Base-by-base conservation (phyloP, 345 rosid species). In the Crucihimalaya himalaica region DNA sequence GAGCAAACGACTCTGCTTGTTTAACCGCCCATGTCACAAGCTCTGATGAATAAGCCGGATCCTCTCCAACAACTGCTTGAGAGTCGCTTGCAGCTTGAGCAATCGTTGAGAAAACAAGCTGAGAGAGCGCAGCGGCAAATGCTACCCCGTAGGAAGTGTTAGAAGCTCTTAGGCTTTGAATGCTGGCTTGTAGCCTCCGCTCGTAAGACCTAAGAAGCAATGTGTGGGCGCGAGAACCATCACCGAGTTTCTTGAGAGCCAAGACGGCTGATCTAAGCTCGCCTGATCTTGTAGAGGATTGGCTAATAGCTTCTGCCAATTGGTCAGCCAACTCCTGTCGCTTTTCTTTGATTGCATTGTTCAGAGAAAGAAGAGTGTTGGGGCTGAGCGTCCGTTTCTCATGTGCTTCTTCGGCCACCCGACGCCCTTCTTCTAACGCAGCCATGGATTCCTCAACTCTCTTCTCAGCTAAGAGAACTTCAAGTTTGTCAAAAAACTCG, bases 1-100 rank as follows among this genome's bases (percentile, higher is more conserved):
- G 72, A 66, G 93, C 89, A 18, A 86, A 86, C 0, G 71, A 71
- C 53, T 89, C 93, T 0, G 88, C 85, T 81, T 88, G 87, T 75
- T 86, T 91, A 50, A 89, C 96, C 29, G 96, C 92, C 98, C 97
- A 94, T 58, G 98, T 88, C 37, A 94, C 96, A 32, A 94, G 93
- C 86, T 94, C 97, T 0, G 97, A 94, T 8, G 90, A 71, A 68
- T 85, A 89, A 8, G 97, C 87, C 14, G 93, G 87, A 65, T 94
- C 97, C 78, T 89, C 89, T 0, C 93, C 90, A 15, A 88, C 91
- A 57, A 87, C 90, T 7, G 92, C 83, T 65, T 83, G 75, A 69
- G 95, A 92, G 66, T 94, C 96, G 28, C 83, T 89, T 6, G 95
- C 84, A 23, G 97, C 92, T 70, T 86, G 96, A 5, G 92, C 95